Evolutionary conservation across 306 rosid species (phyloP).

Genomic region (Pachyrhizus erosus): DNA sequence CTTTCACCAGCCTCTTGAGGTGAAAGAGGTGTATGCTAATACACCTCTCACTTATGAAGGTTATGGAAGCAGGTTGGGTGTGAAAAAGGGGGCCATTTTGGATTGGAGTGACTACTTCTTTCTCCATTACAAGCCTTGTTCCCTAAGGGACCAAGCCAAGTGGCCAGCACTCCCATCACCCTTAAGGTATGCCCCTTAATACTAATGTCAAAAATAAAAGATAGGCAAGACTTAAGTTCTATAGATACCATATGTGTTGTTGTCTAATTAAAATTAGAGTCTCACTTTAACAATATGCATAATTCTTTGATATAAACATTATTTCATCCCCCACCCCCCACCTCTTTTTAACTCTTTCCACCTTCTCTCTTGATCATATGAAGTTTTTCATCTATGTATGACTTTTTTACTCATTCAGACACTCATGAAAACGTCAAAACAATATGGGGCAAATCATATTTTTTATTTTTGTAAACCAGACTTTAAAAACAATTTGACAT

Average conservation of each 20-base stretch:
- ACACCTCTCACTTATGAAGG: slow-evolving; percentile 80
- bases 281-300: too few species aligned
- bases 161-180: slow-evolving; percentile 77
- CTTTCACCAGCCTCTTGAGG: slow-evolving; percentile 62
- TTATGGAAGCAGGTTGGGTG: slow-evolving; percentile 79
- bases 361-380: too few species aligned
- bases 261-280: too few species aligned
- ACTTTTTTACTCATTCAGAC: too few species aligned
- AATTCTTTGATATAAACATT: too few species aligned
- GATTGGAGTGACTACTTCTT: slow-evolving; percentile 96
- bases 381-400: too few species aligned
- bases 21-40: slow-evolving; percentile 67
- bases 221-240: too few species aligned
- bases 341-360: too few species aligned
- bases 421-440: not conserved
- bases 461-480: too few species aligned
- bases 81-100: slow-evolving; percentile 76
- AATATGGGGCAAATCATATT: not conserved
- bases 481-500: too few species aligned
- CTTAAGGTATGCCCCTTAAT: slow-evolving; percentile 54
- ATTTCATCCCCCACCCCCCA: too few species aligned
- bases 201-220: not conserved
- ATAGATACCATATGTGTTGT: too few species aligned
- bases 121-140: slow-evolving; percentile 65
- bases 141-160: slow-evolving; percentile 54